Evolutionary conservation across 2,329 filamentous ascomycete species (phyloP).

Genomic region (Botryosphaeria agaves): DNA sequence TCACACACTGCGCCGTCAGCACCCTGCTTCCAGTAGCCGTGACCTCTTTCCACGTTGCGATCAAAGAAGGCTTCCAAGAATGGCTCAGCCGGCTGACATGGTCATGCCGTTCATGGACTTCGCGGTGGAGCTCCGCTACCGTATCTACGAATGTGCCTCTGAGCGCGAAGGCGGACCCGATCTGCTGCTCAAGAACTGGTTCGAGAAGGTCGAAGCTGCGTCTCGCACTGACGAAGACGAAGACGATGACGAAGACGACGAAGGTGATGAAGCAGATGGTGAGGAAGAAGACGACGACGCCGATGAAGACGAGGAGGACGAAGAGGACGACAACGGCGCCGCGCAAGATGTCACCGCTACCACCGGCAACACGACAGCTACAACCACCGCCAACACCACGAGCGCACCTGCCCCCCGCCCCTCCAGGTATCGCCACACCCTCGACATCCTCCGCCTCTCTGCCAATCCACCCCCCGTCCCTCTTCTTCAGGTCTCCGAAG

Average conservation of each 20-base stretch:
- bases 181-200: conserved; percentile 15
- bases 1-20: too few relatives aligned
- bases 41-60: too few relatives aligned
- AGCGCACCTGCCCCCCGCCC: too few relatives aligned
- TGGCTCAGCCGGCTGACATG: too few relatives aligned
- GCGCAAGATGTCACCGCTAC: too few relatives aligned
- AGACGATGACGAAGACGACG: too few relatives aligned
- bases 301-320: neutral
- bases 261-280: neutral
- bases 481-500: conserved; percentile 13
- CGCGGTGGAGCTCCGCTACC: conserved; percentile 15
- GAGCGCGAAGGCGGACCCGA: conserved; percentile 8
- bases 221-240: conserved; percentile 5
- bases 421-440: too few relatives aligned
- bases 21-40: too few relatives aligned
- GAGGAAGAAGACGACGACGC: conserved; percentile 1
- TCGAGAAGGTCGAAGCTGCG: conserved; percentile 15
- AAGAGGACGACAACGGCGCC: too few relatives aligned
- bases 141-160: conserved; percentile 11
- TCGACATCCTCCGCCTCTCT: conserved; percentile 13
- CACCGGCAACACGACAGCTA: too few relatives aligned
- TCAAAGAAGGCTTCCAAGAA: too few relatives aligned
- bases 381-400: too few relatives aligned
- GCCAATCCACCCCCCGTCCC: conserved; percentile 13
- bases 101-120: conserved; percentile 12